phyloP scores from a whole-genome alignment of 2,329 filamentous ascomycete species.

The Aspergillus amoenus region DNA sequence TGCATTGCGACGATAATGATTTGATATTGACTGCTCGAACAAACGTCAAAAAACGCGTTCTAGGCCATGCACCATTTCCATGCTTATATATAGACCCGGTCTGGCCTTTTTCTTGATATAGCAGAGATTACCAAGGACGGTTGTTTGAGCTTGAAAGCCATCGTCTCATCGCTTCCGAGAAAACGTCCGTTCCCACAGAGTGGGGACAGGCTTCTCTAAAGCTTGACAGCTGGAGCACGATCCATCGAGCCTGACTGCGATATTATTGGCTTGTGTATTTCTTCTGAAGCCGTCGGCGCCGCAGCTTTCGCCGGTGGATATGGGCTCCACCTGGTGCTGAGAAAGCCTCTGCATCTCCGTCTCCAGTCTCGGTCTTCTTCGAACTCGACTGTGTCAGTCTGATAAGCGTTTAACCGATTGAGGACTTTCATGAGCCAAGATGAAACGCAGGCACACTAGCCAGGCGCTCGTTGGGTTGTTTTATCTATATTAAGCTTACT shows the following conservation, averaged over 20 bases:
- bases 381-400: neutral
- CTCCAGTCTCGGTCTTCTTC: too few relatives aligned
- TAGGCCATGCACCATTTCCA: neutral
- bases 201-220: slow-evolving; percentile 4
- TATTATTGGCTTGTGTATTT: neutral
- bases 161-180: neutral
- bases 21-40: neutral
- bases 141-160: slow-evolving; percentile 3
- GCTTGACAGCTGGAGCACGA: neutral
- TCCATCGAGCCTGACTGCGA: neutral
- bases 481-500: neutral
- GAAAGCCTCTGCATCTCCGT: too few relatives aligned
- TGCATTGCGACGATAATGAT: slow-evolving; percentile 5
- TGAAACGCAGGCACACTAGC: neutral
- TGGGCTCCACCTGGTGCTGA: neutral
- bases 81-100: neutral
- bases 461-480: neutral
- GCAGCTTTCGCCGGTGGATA: slow-evolving; percentile 2
- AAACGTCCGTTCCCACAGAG: neutral
- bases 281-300: slow-evolving; percentile 1
- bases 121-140: slow-evolving; percentile 1
- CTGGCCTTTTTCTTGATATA: neutral
- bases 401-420: neutral
- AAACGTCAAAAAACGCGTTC: neutral
- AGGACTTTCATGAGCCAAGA: neutral